These are phyloP conservation scores for Alternaria gaisen DNA, from an alignment of 2,329 filamentous ascomycete species.

Conservation along the genomic window DNA sequence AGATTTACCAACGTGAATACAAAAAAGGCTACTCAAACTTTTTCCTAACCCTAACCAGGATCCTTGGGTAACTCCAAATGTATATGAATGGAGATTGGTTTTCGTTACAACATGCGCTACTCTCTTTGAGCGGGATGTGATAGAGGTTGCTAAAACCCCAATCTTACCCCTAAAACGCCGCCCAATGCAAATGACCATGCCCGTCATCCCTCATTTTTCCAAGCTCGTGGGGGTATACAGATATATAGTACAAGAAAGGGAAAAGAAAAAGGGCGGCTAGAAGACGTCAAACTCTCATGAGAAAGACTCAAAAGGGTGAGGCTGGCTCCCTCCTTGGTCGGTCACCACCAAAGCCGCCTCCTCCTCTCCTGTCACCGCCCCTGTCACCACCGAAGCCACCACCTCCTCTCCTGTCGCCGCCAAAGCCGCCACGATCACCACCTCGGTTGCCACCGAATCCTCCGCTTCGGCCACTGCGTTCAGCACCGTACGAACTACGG, in stretches of 20 bases:
- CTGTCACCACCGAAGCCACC: slow-evolving; percentile 25
- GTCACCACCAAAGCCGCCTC: slow-evolving; percentile 13
- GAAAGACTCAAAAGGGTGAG: slow-evolving; percentile 11
- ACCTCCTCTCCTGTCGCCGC: slow-evolving; percentile 23
- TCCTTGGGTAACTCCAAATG: neutral
- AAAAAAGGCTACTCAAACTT: no score
- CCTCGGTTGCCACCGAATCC: slow-evolving; percentile 13
- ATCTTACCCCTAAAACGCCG: slow-evolving; percentile 10
- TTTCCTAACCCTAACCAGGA: no score
- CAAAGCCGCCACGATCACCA: slow-evolving; percentile 18
- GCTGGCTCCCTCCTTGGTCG: slow-evolving; percentile 24
- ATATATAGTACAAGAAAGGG: slow-evolving; percentile 26
- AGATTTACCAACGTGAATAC: no score
- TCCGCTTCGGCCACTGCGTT: slow-evolving; percentile 15
- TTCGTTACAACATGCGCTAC: neutral
- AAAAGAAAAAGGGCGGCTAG: slow-evolving; percentile 6
- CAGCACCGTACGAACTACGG: slow-evolving; percentile 4
- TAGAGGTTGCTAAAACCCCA: neutral
- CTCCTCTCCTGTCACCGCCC: slow-evolving; percentile 21
- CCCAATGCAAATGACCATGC: slow-evolving; percentile 15
- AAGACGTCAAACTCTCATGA: neutral
- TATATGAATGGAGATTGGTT: neutral
- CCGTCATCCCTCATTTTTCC: neutral
- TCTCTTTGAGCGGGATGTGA: neutral
- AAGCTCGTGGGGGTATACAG: slow-evolving; percentile 24